Evolutionary conservation across 495 filamentous ascomycete genomes (phyloP), one percentile per base, ranked within the genome.

Genomic region (Cetradonia linearis): DNA sequence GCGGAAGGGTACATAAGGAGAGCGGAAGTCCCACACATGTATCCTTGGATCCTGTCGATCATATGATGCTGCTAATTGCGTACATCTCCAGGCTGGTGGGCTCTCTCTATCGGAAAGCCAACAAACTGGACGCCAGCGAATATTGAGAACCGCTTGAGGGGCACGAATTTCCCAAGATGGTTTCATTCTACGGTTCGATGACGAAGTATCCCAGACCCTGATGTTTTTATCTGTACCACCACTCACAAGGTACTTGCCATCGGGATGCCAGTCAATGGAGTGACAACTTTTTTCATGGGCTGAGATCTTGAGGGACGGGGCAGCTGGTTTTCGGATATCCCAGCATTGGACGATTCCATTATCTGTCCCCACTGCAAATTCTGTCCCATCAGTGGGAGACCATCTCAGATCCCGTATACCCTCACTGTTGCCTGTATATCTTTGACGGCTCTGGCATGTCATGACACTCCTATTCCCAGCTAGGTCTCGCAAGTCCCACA

Each of bases 211-310:
- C 94, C 94, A 98, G 36, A 97, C 83, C 81, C 91, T 84, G 65
- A 95, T 87, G 55, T 84, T 86, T 62, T 83, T 83, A 69, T 98
- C 93, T 28, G 81, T 77, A 40, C 91, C 86, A 28, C 86, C 90
- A 67, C 89, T 95, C 40, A 87, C 84, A 18, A 95, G 76, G 70
- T 97, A 88, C 61, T 87, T 87, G 33, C 93, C 93, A 70, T 96
- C 92, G 1, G 89, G 90, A 68, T 98, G 93, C 93, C 94, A 98
- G 64, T 95, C 89, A 52, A 98, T 84, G 5, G 88, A 78, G 59
- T 82, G 85, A 66, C 87, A 95, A 0, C 84, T 80, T 46, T 83
- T 86, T 64, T 86, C 81, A 70, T 98, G 93, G 33, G 90, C 94
- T 49, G 86, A 85, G 62, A 96, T 87, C 65, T 86, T 86, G 56